phyloP scores from a whole-genome alignment of 306 rosid species.

The Cucumis melo region DNA sequence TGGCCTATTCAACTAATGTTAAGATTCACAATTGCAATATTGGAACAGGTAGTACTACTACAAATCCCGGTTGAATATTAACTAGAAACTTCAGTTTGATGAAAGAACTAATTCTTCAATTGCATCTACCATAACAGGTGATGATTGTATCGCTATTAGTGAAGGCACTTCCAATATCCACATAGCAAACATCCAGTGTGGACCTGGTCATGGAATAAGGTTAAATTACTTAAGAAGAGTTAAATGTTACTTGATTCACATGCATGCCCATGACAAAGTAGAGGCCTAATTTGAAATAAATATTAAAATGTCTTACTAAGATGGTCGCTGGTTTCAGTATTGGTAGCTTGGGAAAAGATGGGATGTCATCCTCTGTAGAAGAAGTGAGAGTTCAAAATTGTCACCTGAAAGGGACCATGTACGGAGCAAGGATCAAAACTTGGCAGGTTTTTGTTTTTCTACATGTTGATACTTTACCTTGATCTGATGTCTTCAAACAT shows the following conservation, averaged over 20 bases:
- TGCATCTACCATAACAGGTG: constrained; percentile 3
- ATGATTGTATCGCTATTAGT: constrained; percentile 16
- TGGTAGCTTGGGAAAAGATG: constrained; percentile 24
- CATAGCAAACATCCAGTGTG: constrained; percentile 19
- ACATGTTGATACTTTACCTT: background rate
- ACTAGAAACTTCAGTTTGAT: background rate
- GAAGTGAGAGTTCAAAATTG: constrained; percentile 15
- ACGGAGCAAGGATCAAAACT: constrained; percentile 28
- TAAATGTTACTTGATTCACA: background rate
- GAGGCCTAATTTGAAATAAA: background rate
- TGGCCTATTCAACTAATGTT: background rate
- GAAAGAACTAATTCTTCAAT: background rate
- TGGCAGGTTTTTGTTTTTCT: constrained; percentile 21
- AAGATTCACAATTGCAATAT: background rate
- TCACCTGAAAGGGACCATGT: constrained; percentile 15
- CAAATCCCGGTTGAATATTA: background rate
- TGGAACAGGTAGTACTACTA: background rate
- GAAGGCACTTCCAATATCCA: constrained; percentile 7
- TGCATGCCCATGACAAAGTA: background rate
- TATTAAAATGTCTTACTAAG: background rate
- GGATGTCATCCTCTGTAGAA: constrained; percentile 6
- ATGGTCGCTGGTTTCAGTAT: constrained; percentile 14
- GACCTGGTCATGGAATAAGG: constrained; percentile 57
- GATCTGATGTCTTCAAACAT: background rate
- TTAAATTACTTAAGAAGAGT: background rate